Base-by-base conservation (phyloP, 2,329 filamentous ascomycete species). In the Fusarium incarnatum region DNA sequence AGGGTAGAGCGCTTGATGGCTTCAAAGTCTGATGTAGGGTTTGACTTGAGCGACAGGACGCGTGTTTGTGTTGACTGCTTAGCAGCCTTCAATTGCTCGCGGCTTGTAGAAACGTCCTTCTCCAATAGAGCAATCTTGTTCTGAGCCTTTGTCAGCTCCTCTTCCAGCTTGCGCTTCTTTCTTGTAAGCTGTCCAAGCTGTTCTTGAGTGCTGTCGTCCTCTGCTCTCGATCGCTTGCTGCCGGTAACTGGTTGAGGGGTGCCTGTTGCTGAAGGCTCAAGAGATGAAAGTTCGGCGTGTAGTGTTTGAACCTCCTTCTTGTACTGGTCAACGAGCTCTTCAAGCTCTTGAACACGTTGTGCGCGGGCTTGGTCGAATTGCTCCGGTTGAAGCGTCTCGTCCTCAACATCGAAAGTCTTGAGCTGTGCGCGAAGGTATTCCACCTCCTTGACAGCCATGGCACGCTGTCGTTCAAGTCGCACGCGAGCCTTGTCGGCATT, bases 391-490 rank as follows among this genome's bases (percentile, higher is more conserved):
- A 98, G 92, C 1, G 94, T 94, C 56, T 89, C 88, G 75, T 98
- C 94, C 79, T 99, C 96, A 1, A 89, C 88, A 75, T 98, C 93
- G 64, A 97, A 92, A 0, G 92, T 91, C 81, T 94, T 94, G 57
- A 98, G 86, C 79, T 99, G 96, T 1, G 94, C 95, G 23, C 96
- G 92, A 9, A 99, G 86, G 77, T 97, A 97, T 72, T 98, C 94
- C 1, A 96, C 93, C 78, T 99, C 97, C 77, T 98, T 98, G 25
- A 94, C 86, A 0, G 94, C 94, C 10, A 99, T 86, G 1, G 87
- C 88, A 61, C 93, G 92, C 77, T 98, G 95, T 62, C 96, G 87
- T 74, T 99, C 95, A 0, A 98, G 83, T 32, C 96, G 88, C 56
- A 92, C 83, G 45, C 89, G 90, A 2, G 88, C 86, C 80, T 94